Evolutionary conservation across 2,329 filamentous ascomycete genomes (phyloP).

Genomic region (Diplodia mutila): DNA sequence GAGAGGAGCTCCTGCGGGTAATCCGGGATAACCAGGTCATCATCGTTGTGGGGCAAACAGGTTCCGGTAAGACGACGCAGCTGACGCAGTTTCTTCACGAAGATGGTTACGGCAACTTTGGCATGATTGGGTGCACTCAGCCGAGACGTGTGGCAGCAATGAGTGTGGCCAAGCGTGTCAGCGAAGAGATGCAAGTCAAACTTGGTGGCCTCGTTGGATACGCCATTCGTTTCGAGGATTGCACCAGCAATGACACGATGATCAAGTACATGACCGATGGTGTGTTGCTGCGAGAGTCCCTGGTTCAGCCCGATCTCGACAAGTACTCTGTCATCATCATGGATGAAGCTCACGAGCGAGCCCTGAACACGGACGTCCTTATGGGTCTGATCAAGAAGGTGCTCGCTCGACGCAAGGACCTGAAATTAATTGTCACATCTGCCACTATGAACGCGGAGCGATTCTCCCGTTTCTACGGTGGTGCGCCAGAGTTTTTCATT

Average conservation of each 20-base stretch:
- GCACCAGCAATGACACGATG: constrained; percentile 89
- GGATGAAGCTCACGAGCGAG: constrained; percentile 98
- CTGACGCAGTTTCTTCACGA: constrained; percentile 95
- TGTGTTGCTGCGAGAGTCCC: constrained; percentile 87
- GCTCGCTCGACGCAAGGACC: constrained; percentile 80
- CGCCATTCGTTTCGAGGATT: constrained; percentile 97
- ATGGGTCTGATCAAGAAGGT: constrained; percentile 99
- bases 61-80: constrained; percentile 97
- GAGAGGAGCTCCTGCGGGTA: constrained; percentile 87
- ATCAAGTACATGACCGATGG: constrained; percentile 99
- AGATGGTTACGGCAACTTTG: constrained; percentile 84
- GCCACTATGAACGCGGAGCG: constrained; percentile 98
- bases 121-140: constrained; percentile 96
- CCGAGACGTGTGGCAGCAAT: constrained; percentile 96
- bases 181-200: constrained; percentile 96
- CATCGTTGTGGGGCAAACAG: constrained; percentile 95
- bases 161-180: constrained; percentile 98
- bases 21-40: constrained; percentile 97
- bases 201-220: constrained; percentile 90
- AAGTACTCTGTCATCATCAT: constrained; percentile 99
- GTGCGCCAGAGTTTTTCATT: constrained; percentile 94
- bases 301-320: constrained; percentile 90
- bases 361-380: constrained; percentile 93
- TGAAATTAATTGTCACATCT: constrained; percentile 96
- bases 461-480: constrained; percentile 94